Percentiles rank a stretch among this genome's conserved stretches.
phyloP scores from a whole-genome alignment of 306 rosid genomes.

The Phaseolus lunatus region DNA sequence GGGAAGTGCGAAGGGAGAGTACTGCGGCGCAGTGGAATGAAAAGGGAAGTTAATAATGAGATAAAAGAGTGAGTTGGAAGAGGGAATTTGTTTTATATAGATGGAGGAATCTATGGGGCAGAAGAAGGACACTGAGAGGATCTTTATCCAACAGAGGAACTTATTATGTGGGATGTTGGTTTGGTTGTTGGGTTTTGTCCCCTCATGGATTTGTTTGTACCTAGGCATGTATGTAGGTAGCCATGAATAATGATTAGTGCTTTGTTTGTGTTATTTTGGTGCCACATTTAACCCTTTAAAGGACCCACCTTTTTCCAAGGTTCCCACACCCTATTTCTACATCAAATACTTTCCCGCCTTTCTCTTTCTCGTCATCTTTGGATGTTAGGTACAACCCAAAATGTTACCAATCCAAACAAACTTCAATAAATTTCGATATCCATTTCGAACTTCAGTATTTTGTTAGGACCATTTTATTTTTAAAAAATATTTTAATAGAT shows the following conservation, averaged over 20 bases:
- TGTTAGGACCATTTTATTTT: too few species aligned
- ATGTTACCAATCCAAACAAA: too few species aligned
- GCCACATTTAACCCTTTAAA: neutral
- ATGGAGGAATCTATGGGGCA: constrained; percentile 32
- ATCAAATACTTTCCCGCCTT: constrained; percentile 11
- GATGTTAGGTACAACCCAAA: too few species aligned
- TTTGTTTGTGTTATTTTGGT: constrained; percentile 7
- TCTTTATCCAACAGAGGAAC: constrained; percentile 42
- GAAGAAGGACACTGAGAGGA: constrained; percentile 39
- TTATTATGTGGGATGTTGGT: too few species aligned
- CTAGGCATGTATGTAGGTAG: neutral
- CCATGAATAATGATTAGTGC: neutral
- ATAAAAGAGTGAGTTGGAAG: neutral
- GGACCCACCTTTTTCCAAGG: constrained; percentile 11
- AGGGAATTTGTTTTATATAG: neutral
- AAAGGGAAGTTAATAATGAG: neutral
- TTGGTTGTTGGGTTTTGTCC: constrained; percentile 15
- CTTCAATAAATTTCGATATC: too few species aligned
- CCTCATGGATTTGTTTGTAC: neutral
- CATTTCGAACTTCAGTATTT: too few species aligned
- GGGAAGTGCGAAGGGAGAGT: neutral
- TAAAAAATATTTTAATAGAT: too few species aligned
- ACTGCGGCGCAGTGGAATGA: too few species aligned
- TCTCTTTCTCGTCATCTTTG: neutral
- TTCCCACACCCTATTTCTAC: neutral